A percentile compares a stretch with the other conserved stretches of the same genome.
Conservation (phyloP, 2,329 filamentous ascomycete genomes). For the Penicillium sp. region DNA sequence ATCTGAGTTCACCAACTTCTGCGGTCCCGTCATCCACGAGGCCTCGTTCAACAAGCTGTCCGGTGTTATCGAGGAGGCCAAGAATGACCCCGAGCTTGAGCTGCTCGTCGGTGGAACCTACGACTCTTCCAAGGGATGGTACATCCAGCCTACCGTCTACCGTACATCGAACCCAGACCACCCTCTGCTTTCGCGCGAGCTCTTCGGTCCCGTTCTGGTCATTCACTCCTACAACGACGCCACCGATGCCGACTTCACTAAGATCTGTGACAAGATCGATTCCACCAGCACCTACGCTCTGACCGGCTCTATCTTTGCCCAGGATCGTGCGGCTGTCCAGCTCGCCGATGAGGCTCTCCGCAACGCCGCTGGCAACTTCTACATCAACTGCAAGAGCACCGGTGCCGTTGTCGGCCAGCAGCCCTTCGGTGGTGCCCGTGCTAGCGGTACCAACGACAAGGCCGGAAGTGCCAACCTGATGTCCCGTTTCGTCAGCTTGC, state of each 20-base stretch:
- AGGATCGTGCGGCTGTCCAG: conserved; percentile 36
- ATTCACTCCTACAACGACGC: conserved; percentile 75
- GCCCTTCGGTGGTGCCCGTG: conserved; percentile 66
- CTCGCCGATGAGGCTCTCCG: conserved; percentile 38
- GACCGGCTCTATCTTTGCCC: conserved; percentile 44
- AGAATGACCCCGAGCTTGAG: conserved; percentile 68
- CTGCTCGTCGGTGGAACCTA: conserved; percentile 73
- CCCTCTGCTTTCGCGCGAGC: conserved; percentile 70
- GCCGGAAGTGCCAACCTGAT: conserved; percentile 64
- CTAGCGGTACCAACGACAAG: conserved; percentile 71
- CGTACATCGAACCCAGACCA: conserved; percentile 69
- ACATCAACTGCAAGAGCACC: conserved; percentile 54
- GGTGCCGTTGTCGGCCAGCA: conserved; percentile 71
- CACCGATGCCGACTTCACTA: conserved; percentile 55
- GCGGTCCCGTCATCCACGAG: conserved; percentile 82
- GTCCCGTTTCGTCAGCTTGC: conserved; percentile 63
- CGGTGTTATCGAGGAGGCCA: conserved; percentile 74
- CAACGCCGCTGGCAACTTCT: conserved; percentile 42
- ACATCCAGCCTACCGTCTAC: conserved; percentile 80
- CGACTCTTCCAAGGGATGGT: conserved; percentile 76
- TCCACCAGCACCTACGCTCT: conserved; percentile 42
- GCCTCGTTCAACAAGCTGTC: conserved; percentile 77
- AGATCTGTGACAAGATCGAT: conserved; percentile 54
- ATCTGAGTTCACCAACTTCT: conserved; percentile 71
- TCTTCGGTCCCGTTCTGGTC: conserved; percentile 76